These are phyloP conservation scores for Setomelanomma holmii DNA, from an alignment of 2,329 filamentous ascomycete genomes.

Conservation along the genomic window DNA sequence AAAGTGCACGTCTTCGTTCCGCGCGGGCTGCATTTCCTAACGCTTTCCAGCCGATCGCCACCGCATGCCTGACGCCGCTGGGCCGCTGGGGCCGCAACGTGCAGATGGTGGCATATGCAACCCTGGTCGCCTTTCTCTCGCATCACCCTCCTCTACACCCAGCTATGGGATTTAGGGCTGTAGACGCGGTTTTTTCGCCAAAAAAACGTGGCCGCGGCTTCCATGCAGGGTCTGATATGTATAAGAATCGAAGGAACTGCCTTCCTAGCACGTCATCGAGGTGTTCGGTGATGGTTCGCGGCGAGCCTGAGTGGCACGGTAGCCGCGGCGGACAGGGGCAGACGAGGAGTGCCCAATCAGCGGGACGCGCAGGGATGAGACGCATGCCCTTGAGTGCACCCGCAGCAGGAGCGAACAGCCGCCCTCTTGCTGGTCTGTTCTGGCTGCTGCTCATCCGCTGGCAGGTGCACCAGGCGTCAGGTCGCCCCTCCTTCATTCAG, in stretches of 20 bases:
- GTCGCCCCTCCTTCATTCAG: conserved; percentile 34
- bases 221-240: conserved; percentile 33
- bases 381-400: conserved; percentile 23
- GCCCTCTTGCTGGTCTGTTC: conserved; percentile 29
- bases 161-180: conserved; percentile 33
- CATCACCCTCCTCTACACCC: conserved; percentile 33
- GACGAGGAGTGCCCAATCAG: conserved; percentile 22
- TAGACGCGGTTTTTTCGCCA: conserved; percentile 40
- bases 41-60: conserved; percentile 29
- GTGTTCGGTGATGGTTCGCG: conserved; percentile 26
- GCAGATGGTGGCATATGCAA: conserved; percentile 17
- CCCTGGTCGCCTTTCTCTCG: conserved; percentile 21
- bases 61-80: conserved; percentile 28
- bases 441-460: conserved; percentile 36
- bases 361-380: conserved; percentile 11
- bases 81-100: conserved; percentile 23
- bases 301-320: conserved; percentile 24
- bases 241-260: conserved; percentile 33
- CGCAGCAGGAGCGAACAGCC: conserved; percentile 39
- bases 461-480: conserved; percentile 35
- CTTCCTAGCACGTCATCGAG: conserved; percentile 27
- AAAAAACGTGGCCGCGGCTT: conserved; percentile 39
- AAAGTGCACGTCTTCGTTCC: conserved; percentile 22
- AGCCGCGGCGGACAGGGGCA: conserved; percentile 30
- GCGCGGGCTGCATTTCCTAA: conserved; percentile 31